Conservation (phyloP, 352 stramenopile species). For the Phytopythium chamaehyphon region DNA sequence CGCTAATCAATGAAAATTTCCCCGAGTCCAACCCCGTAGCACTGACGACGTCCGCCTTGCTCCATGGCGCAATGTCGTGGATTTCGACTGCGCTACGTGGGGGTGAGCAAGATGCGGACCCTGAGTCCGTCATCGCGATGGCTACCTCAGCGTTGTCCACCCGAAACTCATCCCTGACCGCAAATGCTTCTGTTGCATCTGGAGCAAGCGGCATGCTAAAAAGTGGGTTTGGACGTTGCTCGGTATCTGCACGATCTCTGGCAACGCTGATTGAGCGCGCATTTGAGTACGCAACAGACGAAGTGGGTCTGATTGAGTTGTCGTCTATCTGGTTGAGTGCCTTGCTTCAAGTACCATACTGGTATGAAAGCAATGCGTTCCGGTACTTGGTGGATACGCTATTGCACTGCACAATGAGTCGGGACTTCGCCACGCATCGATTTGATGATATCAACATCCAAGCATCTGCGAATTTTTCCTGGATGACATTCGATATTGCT, state of each 20-base stretch:
- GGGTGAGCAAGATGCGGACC: slow-evolving; percentile 23
- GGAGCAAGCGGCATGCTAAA: slow-evolving; percentile 47
- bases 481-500: slow-evolving; percentile 37
- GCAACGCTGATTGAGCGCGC: slow-evolving; percentile 50
- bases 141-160: slow-evolving; percentile 41
- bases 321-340: slow-evolving; percentile 60
- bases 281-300: slow-evolving; percentile 54
- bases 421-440: slow-evolving; percentile 6
- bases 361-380: slow-evolving; percentile 71
- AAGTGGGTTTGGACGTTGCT: slow-evolving; percentile 30
- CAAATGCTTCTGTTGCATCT: slow-evolving; percentile 22
- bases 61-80: slow-evolving; percentile 59
- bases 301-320: slow-evolving; percentile 26
- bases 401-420: slow-evolving; percentile 58
- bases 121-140: slow-evolving; percentile 29
- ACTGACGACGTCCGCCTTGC: slow-evolving; percentile 47
- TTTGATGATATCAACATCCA: neutral
- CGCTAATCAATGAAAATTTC: slow-evolving; percentile 60
- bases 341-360: slow-evolving; percentile 69
- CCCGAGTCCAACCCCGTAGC: slow-evolving; percentile 38
- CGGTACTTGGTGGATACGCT: slow-evolving; percentile 68
- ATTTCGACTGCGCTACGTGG: slow-evolving; percentile 47
- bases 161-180: slow-evolving; percentile 46
- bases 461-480: neutral
- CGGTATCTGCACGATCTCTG: slow-evolving; percentile 44